These are phyloP conservation scores for Plantago ovata DNA, from an alignment of 257 asterid genomes.

Conservation along the genomic window DNA sequence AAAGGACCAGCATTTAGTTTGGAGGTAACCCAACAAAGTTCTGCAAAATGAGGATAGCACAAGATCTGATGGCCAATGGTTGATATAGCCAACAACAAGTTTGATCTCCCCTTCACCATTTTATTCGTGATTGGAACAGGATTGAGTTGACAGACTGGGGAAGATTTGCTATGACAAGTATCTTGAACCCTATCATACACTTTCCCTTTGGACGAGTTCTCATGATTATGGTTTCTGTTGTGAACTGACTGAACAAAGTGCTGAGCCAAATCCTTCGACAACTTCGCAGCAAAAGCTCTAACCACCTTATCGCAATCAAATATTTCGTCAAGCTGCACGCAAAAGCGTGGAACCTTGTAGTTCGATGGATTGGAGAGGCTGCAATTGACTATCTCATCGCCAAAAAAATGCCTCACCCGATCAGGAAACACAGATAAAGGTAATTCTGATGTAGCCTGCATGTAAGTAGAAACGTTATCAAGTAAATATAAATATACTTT, in stretches of 20 bases:
- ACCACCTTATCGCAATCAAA: slow-evolving; percentile 50
- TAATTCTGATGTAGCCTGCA: slow-evolving; percentile 89
- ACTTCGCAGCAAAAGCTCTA: slow-evolving; percentile 50
- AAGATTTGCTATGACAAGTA: slow-evolving; percentile 33
- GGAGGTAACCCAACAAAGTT: slow-evolving; percentile 97
- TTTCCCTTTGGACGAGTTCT: slow-evolving; percentile 30
- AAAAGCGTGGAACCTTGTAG: slow-evolving; percentile 57
- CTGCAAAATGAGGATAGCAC: slow-evolving; percentile 93
- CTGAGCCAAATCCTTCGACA: slow-evolving; percentile 69
- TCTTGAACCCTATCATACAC: slow-evolving; percentile 25
- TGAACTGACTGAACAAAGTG: slow-evolving; percentile 66
- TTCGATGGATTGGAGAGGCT: slow-evolving; percentile 36
- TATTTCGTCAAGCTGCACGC: slow-evolving; percentile 63
- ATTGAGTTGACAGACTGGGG: slow-evolving; percentile 26
- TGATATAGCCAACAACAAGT: slow-evolving; percentile 71
- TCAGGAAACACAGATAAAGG: slow-evolving; percentile 58
- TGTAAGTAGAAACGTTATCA: slow-evolving; percentile 17
- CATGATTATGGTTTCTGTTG: slow-evolving; percentile 44
- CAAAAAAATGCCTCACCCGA: slow-evolving; percentile 68
- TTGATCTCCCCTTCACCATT: slow-evolving; percentile 63
- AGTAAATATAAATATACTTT: background rate
- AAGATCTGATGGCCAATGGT: slow-evolving; percentile 86
- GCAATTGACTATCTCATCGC: slow-evolving; percentile 36
- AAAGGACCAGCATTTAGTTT: slow-evolving; percentile 89
- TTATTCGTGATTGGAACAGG: slow-evolving; percentile 37